Percentiles rank a stretch among this genome's conserved stretches.
Evolutionary conservation across 768 basidiomycete genomes (phyloP).

Genomic region (Mycena galericulata): DNA sequence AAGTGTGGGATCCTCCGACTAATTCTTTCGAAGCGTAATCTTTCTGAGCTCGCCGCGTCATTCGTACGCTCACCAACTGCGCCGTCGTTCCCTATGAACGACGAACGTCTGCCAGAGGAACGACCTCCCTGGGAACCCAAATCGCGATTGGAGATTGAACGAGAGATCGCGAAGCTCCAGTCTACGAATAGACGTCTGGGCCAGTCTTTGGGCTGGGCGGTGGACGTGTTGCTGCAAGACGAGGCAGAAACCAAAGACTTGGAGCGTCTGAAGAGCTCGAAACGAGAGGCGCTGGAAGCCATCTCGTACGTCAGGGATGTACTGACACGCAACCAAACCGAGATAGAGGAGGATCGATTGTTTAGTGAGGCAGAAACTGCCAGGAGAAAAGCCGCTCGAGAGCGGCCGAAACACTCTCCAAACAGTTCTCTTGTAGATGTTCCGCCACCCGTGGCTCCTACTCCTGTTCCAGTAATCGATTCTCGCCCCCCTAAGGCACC

Average conservation of each 20-base stretch:
- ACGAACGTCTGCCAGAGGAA: slow-evolving; percentile 68
- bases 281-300: slow-evolving; percentile 78
- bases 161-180: slow-evolving; percentile 66
- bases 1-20: neutral
- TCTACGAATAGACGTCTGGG: slow-evolving; percentile 74
- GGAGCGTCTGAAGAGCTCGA: slow-evolving; percentile 55
- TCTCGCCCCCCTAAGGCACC: slow-evolving; percentile 40
- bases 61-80: slow-evolving; percentile 69
- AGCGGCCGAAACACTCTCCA: slow-evolving; percentile 20
- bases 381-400: slow-evolving; percentile 34
- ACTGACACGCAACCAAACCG: slow-evolving; percentile 62
- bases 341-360: slow-evolving; percentile 76
- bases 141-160: slow-evolving; percentile 77
- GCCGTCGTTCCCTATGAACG: slow-evolving; percentile 70
- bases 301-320: slow-evolving; percentile 84
- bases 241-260: slow-evolving; percentile 56
- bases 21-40: slow-evolving; percentile 69
- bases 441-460: slow-evolving; percentile 46
- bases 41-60: slow-evolving; percentile 84
- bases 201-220: slow-evolving; percentile 78
- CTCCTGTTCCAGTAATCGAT: slow-evolving; percentile 53
- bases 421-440: slow-evolving; percentile 34
- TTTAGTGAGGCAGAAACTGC: slow-evolving; percentile 61
- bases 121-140: slow-evolving; percentile 78
- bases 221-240: slow-evolving; percentile 76